Conservation (phyloP, 768 basidiomycete species). For the Pseudohyphozyma bogoriensis region DNA sequence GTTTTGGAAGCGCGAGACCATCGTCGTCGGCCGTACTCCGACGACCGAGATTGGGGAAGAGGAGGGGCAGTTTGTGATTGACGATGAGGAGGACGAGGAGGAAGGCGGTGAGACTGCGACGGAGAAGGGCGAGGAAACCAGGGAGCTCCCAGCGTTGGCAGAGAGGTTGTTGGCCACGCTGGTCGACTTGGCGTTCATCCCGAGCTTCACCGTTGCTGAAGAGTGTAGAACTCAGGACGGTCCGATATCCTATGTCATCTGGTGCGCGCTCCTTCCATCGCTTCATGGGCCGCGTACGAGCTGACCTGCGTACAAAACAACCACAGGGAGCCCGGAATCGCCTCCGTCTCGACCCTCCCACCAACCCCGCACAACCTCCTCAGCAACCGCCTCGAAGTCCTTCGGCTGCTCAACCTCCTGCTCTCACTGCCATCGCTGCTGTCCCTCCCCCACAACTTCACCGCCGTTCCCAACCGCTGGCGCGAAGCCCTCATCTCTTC, state of each 20-base stretch:
- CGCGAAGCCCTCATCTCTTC: slow-evolving; percentile 14
- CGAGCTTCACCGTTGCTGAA: slow-evolving; percentile 79
- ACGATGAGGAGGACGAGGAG: slow-evolving; percentile 61
- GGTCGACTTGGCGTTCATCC: slow-evolving; percentile 82
- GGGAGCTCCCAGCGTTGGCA: slow-evolving; percentile 59
- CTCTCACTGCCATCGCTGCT: slow-evolving; percentile 49
- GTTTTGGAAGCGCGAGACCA: slow-evolving; percentile 63
- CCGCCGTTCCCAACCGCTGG: slow-evolving; percentile 47
- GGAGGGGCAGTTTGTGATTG: slow-evolving; percentile 68
- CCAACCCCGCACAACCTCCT: slow-evolving; percentile 56
- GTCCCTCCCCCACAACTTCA: slow-evolving; percentile 69
- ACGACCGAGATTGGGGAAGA: background rate
- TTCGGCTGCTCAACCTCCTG: slow-evolving; percentile 75
- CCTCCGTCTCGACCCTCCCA: slow-evolving; percentile 43
- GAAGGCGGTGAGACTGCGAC: slow-evolving; percentile 18
- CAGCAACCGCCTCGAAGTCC: slow-evolving; percentile 73
- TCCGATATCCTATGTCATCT: slow-evolving; percentile 78
- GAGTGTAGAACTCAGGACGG: slow-evolving; percentile 51
- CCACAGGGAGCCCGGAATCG: slow-evolving; percentile 94
- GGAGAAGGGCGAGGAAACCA: slow-evolving; percentile 37
- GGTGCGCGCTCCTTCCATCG: slow-evolving; percentile 46
- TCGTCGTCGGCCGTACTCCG: slow-evolving; percentile 37
- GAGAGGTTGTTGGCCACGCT: slow-evolving; percentile 69
- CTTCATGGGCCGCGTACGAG: background rate
- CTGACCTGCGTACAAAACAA: slow-evolving; percentile 12